Conservation (phyloP, 1,284 basidiomycete genomes). For the Tylopilus orsonianus region DNA sequence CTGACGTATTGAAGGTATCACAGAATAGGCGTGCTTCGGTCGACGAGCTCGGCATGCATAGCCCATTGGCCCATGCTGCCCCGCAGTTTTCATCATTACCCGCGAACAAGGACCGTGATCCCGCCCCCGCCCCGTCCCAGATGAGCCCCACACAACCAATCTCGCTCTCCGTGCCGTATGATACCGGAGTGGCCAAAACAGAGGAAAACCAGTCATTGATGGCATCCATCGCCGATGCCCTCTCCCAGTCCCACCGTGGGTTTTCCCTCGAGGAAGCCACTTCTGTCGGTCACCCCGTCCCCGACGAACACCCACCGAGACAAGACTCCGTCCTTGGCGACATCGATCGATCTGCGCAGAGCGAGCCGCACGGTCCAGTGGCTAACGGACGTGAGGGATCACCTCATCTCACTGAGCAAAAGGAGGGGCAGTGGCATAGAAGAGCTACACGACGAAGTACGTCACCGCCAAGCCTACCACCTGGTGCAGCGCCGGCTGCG, state of each 20-base stretch:
- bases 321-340: constrained; percentile 22
- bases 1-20: constrained; percentile 14
- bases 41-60: constrained; percentile 30
- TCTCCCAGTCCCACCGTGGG: constrained; percentile 34
- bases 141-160: constrained; percentile 7
- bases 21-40: constrained; percentile 26
- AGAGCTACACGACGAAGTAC: constrained; percentile 31
- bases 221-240: constrained; percentile 50
- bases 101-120: constrained; percentile 14
- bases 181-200: constrained; percentile 6
- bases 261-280: constrained; percentile 29
- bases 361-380: constrained; percentile 22
- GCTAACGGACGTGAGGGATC: constrained; percentile 19
- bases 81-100: constrained; percentile 29
- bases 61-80: not conserved
- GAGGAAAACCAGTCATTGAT: constrained; percentile 47
- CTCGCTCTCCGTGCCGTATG: constrained; percentile 12
- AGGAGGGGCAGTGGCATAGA: constrained; percentile 19
- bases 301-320: constrained; percentile 29
- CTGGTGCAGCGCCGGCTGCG: constrained; percentile 37
- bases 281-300: constrained; percentile 15
- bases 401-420: constrained; percentile 12
- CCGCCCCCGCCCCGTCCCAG: not conserved
- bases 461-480: constrained; percentile 33
- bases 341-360: constrained; percentile 4